These are phyloP conservation scores for Phellinidium pouzarii DNA, from an alignment of 1,284 basidiomycete genomes.

Conservation along the genomic window DNA sequence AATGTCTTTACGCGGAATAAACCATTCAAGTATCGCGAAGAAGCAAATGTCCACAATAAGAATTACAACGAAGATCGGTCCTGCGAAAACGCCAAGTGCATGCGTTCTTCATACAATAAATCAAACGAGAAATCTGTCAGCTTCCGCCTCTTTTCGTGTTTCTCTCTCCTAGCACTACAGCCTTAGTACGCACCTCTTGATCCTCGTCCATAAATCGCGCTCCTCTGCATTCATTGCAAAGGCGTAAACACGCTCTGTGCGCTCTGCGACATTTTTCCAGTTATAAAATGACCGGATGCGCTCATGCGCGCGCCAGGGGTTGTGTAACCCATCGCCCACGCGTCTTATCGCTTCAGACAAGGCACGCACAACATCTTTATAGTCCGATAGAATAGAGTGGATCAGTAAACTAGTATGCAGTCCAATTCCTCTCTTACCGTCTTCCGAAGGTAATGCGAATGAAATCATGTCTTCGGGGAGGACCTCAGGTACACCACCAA, in stretches of 20 bases:
- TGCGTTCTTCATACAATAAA: slow-evolving; percentile 44
- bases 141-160: no score
- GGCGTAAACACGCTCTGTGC: slow-evolving; percentile 82
- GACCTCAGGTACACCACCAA: slow-evolving; percentile 95
- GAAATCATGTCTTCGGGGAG: slow-evolving; percentile 91
- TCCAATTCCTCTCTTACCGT: slow-evolving; percentile 37
- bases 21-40: slow-evolving; percentile 71
- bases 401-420: neutral
- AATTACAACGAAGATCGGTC: slow-evolving; percentile 74
- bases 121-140: slow-evolving; percentile 2
- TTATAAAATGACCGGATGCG: slow-evolving; percentile 81
- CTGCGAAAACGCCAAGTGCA: slow-evolving; percentile 64
- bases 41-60: slow-evolving; percentile 77
- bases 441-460: slow-evolving; percentile 86
- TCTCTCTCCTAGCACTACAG: neutral
- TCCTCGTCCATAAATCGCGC: slow-evolving; percentile 62
- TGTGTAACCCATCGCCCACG: slow-evolving; percentile 64
- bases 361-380: slow-evolving; percentile 77
- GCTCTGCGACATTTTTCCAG: slow-evolving; percentile 75
- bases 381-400: neutral
- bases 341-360: slow-evolving; percentile 75
- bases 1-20: slow-evolving; percentile 60
- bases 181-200: slow-evolving; percentile 51
- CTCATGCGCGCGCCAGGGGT: slow-evolving; percentile 73
- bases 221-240: slow-evolving; percentile 55